A percentile compares a stretch with the other conserved stretches of the same genome.
These are phyloP conservation scores for Hydnomerulius pinastri DNA, from an alignment of 768 basidiomycete species.

Conservation along the genomic window DNA sequence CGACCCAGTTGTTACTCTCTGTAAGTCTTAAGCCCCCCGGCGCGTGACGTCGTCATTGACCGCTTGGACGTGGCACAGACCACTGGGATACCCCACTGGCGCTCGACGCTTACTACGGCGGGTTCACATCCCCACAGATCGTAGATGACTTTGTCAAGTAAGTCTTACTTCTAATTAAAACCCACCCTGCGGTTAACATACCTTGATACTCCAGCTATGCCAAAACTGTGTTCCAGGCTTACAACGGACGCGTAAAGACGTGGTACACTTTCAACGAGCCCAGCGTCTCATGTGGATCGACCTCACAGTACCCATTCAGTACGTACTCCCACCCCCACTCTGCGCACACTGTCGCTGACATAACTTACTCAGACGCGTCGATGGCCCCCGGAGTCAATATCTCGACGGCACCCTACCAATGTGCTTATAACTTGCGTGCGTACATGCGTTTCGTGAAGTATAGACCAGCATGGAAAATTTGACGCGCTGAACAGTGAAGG, in stretches of 20 bases:
- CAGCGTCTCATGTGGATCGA: constrained; percentile 41
- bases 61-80: no score
- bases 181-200: no score
- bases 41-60: no score
- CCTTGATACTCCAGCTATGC: constrained; percentile 47
- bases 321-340: no score
- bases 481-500: constrained; percentile 41
- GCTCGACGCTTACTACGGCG: constrained; percentile 49
- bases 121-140: constrained; percentile 46
- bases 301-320: no score
- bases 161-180: constrained; percentile 2
- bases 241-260: constrained; percentile 49
- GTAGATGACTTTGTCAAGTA: constrained; percentile 52
- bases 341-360: no score
- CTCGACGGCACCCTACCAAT: constrained; percentile 46
- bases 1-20: no score
- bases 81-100: constrained; percentile 54
- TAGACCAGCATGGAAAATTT: constrained; percentile 32
- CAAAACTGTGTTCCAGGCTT: constrained; percentile 49
- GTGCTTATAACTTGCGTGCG: constrained; percentile 47
- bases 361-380: no score
- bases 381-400: constrained; percentile 45
- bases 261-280: constrained; percentile 60
- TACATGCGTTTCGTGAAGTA: no score
- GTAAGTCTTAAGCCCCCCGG: no score